These are phyloP conservation scores for Colletotrichum godetiae DNA, from an alignment of 2,329 filamentous ascomycete species.

Conservation along the genomic window DNA sequence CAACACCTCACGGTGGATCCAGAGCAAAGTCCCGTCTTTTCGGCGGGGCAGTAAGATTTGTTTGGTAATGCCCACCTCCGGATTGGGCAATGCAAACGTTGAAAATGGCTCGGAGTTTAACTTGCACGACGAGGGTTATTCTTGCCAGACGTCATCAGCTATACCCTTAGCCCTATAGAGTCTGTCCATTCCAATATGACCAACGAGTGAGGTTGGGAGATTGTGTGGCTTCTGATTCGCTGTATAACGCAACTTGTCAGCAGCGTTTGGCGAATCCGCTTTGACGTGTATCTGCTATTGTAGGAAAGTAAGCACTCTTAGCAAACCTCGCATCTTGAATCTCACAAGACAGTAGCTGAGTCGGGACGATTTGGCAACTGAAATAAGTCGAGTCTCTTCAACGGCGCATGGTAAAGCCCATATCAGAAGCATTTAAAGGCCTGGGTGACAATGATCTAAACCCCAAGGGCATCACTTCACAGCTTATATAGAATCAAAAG, in stretches of 20 bases:
- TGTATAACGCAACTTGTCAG: not conserved
- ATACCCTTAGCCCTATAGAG: not conserved
- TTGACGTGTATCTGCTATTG: no score
- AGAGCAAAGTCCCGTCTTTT: not conserved
- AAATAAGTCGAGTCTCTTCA: no score
- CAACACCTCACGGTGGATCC: not conserved
- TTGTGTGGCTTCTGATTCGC: not conserved
- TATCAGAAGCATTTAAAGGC: no score
- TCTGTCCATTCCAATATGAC: not conserved
- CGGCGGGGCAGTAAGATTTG: not conserved
- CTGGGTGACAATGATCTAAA: no score
- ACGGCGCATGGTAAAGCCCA: no score
- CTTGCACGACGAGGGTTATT: not conserved
- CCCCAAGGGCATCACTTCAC: no score
- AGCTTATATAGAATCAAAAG: no score
- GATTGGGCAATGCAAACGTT: not conserved
- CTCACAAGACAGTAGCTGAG: no score
- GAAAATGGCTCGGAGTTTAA: not conserved
- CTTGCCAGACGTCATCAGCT: not conserved
- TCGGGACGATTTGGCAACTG: no score
- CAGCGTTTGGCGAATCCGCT: no score
- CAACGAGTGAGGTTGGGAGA: not conserved
- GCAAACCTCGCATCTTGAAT: no score
- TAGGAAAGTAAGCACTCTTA: no score
- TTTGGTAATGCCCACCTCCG: slow-evolving; percentile 1